phyloP scores from a whole-genome alignment of 805 yeast species.

The Pichia pseudocactophila region DNA sequence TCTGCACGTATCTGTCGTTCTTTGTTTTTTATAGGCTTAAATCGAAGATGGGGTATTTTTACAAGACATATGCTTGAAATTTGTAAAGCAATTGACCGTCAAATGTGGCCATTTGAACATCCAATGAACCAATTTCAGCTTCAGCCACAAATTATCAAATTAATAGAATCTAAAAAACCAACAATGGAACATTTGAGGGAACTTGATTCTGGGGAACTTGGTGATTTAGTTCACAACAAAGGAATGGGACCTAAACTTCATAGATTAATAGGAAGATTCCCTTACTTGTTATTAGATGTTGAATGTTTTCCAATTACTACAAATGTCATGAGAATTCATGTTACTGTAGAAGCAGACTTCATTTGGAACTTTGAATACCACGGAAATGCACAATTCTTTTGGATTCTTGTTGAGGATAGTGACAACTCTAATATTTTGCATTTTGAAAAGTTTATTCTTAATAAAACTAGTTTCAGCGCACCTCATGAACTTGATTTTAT shows the following conservation, averaged over 20 bases:
- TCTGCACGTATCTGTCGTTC: conserved; percentile 91
- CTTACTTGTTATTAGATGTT: conserved; percentile 63
- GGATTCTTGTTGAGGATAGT: conserved; percentile 89
- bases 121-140: conserved; percentile 83
- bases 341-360: conserved; percentile 65
- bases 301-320: conserved; percentile 85
- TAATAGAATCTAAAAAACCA: conserved; percentile 55
- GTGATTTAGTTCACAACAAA: conserved; percentile 80
- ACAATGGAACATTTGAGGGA: conserved; percentile 67
- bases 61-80: conserved; percentile 66
- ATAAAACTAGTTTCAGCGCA: conserved; percentile 42
- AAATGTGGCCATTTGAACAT: conserved; percentile 86
- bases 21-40: conserved; percentile 73
- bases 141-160: conserved; percentile 55
- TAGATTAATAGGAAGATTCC: conserved; percentile 60
- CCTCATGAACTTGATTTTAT: conserved; percentile 79
- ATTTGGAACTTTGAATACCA: conserved; percentile 77
- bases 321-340: conserved; percentile 76
- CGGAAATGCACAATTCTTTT: conserved; percentile 77
- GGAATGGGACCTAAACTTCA: conserved; percentile 61
- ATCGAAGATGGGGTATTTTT: conserved; percentile 85
- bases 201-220: conserved; percentile 66
- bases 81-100: conserved; percentile 77
- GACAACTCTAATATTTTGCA: conserved; percentile 67
- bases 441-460: conserved; percentile 69